A percentile compares a stretch with the other conserved stretches of the same genome.
These are phyloP conservation scores for Wallacemonas rigidus DNA, from an alignment of 208 protist species.

Conservation along the genomic window DNA sequence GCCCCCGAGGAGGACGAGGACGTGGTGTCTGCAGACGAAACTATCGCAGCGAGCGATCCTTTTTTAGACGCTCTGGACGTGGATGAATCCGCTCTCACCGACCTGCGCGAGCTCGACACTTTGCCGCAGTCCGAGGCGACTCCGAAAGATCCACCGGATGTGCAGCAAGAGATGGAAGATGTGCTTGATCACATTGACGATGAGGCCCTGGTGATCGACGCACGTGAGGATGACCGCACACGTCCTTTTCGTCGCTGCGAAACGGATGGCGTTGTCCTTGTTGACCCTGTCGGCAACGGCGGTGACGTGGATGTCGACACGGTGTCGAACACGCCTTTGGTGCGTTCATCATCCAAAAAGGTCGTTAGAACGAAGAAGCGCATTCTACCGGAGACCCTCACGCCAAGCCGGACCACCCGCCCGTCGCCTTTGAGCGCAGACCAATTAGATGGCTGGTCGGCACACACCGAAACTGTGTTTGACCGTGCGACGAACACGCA, in stretches of 20 bases:
- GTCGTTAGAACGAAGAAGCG: too few species aligned
- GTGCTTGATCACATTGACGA: background rate
- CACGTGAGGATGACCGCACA: background rate
- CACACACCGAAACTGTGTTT: too few species aligned
- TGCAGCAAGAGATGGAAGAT: background rate
- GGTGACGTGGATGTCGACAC: background rate
- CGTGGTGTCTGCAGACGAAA: background rate
- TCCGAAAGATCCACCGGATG: background rate
- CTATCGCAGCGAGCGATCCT: background rate
- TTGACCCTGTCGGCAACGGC: background rate
- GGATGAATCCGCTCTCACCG: background rate
- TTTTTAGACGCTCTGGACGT: conserved; percentile 5
- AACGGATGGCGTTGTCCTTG: background rate
- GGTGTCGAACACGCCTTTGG: too few species aligned
- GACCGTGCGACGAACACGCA: too few species aligned
- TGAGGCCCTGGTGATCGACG: background rate
- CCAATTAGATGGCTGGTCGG: too few species aligned
- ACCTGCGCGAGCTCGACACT: background rate
- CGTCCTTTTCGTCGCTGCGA: background rate
- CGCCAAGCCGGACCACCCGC: too few species aligned
- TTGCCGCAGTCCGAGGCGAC: too few species aligned
- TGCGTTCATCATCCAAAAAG: too few species aligned
- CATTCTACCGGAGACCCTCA: too few species aligned
- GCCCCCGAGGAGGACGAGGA: background rate
- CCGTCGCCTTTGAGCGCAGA: too few species aligned